These are phyloP conservation scores for Boletus vermiculosoides DNA, from an alignment of 768 basidiomycete genomes.

Conservation along the genomic window DNA sequence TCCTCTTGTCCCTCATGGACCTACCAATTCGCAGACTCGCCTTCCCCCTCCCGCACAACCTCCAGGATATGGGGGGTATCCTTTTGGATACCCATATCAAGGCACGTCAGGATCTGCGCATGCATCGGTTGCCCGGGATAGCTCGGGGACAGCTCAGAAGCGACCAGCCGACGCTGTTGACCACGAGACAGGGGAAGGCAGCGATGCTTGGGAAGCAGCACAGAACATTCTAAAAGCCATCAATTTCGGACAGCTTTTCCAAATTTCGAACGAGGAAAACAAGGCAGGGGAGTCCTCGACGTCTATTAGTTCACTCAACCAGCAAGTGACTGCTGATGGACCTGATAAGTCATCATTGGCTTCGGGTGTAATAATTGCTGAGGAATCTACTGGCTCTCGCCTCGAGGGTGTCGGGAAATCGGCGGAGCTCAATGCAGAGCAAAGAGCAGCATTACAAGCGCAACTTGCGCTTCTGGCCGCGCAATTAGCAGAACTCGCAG, in stretches of 20 bases:
- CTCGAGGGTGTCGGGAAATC: slow-evolving; percentile 9
- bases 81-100: slow-evolving; percentile 39
- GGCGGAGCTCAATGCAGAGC: slow-evolving; percentile 37
- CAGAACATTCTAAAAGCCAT: slow-evolving; percentile 76
- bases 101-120: slow-evolving; percentile 13
- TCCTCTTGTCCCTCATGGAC: slow-evolving; percentile 39
- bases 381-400: slow-evolving; percentile 5
- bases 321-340: background rate
- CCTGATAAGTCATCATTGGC: slow-evolving; percentile 5
- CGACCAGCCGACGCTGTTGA: slow-evolving; percentile 13
- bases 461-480: slow-evolving; percentile 71
- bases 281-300: slow-evolving; percentile 11
- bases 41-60: slow-evolving; percentile 32
- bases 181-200: slow-evolving; percentile 42
- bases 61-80: slow-evolving; percentile 38
- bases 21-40: slow-evolving; percentile 36
- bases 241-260: slow-evolving; percentile 60
- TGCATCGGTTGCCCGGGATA: background rate
- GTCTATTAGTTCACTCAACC: slow-evolving; percentile 1
- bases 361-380: background rate
- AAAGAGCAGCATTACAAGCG: slow-evolving; percentile 69
- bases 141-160: slow-evolving; percentile 7
- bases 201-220: slow-evolving; percentile 73
- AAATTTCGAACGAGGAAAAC: slow-evolving; percentile 34
- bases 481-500: slow-evolving; percentile 67